These are phyloP conservation scores for Candida chilensis DNA, from an alignment of 805 yeast genomes.

Conservation along the genomic window DNA sequence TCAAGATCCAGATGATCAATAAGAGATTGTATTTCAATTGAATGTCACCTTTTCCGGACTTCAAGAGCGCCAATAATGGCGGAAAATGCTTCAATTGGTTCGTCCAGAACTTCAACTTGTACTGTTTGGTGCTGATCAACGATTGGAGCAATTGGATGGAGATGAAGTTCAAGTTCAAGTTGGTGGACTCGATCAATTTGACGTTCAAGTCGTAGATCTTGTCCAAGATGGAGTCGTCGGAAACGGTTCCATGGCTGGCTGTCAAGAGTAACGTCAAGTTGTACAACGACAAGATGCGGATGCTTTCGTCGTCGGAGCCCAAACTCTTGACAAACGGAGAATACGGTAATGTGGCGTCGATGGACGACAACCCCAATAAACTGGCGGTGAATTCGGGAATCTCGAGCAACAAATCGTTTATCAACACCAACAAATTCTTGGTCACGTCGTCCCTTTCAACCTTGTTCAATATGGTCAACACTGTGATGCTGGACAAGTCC, in stretches of 20 bases:
- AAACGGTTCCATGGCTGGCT: too few species aligned
- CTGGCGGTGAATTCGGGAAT: conserved; percentile 14
- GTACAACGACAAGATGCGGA: conserved; percentile 46
- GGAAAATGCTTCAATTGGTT: conserved; percentile 34
- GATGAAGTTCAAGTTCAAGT: conserved; percentile 46
- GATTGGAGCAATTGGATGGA: conserved; percentile 56
- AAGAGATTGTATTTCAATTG: conserved; percentile 81
- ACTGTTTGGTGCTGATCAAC: conserved; percentile 43
- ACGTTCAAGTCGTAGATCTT: too few species aligned
- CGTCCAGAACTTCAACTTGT: conserved; percentile 44
- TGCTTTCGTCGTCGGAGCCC: conserved; percentile 44
- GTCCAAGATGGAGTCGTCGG: too few species aligned
- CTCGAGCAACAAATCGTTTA: conserved; percentile 45
- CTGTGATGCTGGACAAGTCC: conserved; percentile 43
- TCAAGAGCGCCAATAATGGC: conserved; percentile 36
- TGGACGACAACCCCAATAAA: conserved; percentile 28
- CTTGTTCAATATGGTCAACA: conserved; percentile 45
- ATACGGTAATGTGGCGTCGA: conserved; percentile 41
- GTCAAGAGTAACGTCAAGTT: conserved; percentile 40
- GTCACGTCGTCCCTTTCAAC: conserved; percentile 53
- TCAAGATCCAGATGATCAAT: conserved; percentile 74
- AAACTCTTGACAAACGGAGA: conserved; percentile 44
- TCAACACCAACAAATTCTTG: conserved; percentile 52
- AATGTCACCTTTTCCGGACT: conserved; percentile 38
- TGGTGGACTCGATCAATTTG: conserved; percentile 22